Conservation (phyloP, 2,329 filamentous ascomycete species). For the Xylariales sp. region DNA sequence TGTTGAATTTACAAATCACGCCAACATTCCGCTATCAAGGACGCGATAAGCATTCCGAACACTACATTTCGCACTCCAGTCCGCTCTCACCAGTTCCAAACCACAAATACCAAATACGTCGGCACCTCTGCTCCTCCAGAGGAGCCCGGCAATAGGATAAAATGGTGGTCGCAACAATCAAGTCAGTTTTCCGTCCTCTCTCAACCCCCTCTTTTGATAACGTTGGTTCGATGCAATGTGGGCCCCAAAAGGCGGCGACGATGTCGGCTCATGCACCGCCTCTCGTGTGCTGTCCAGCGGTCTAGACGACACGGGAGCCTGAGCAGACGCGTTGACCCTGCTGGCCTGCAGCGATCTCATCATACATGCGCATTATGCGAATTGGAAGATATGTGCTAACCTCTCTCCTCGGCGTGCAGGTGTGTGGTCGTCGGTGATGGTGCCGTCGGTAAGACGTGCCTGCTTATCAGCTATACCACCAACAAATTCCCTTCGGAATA, state of each 20-base stretch:
- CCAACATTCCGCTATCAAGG: no score
- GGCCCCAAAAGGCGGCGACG: no score
- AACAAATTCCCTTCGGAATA: conserved; percentile 99
- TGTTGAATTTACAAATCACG: no score
- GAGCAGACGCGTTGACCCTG: background rate
- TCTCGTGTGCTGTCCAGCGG: no score
- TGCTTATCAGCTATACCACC: conserved; percentile 98
- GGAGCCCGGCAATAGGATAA: conserved; percentile 36
- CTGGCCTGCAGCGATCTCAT: background rate
- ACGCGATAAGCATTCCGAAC: no score
- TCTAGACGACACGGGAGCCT: no score
- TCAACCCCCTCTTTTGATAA: conserved; percentile 12
- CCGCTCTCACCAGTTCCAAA: no score
- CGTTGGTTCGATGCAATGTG: no score
- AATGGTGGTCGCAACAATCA: conserved; percentile 62
- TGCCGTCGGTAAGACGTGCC: conserved; percentile 98
- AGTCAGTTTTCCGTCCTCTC: conserved; percentile 42
- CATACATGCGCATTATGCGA: background rate
- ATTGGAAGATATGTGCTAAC: background rate
- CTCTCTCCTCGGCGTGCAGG: conserved; percentile 41
- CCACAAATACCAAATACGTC: no score
- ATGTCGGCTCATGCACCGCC: background rate
- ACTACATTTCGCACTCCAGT: no score
- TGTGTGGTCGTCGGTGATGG: conserved; percentile 99
- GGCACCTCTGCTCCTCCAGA: conserved; percentile 30